Base-by-base conservation (phyloP, 2,329 filamentous ascomycete species). In the Pseudohalonectria lignicola region DNA sequence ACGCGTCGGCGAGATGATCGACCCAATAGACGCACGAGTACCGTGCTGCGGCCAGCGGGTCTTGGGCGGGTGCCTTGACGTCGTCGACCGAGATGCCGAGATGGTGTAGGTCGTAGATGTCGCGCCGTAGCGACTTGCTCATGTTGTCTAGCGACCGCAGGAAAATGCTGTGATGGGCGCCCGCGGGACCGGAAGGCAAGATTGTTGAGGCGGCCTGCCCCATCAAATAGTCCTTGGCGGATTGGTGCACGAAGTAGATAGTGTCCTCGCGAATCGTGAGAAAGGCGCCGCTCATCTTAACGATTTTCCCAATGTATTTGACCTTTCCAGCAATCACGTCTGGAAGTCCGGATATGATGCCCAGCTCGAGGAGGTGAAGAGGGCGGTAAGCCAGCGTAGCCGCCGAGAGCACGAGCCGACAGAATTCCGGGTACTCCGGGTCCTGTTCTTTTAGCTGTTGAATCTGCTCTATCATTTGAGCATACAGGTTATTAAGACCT, bases 221-320 rank as follows among this genome's bases (percentile, higher is more conserved):
- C 5, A 40, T 21, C 2, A 69, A 40, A 43, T 52, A 63, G 15
- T 67, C 63, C 42, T 64, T 63, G 0, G 61, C 64, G 4, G 62
- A 66, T 40, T 63, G 56, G 41, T 67, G 61, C 1, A 67, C 51
- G 42, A 64, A 56, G 32, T 49, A 56, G 6, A 66, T 32, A 1
- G 21, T 42, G 2, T 29, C 40, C 1, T 57, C 36, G 28, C 47
- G 48, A 25, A 61, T 12, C 2, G 51, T 60, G 37, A 67, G 63
- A 6, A 59, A 68, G 15, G 60, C 57, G 41, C 59, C 67, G 4
- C 40, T n/a, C n/a, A n/a, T 13, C 2, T 41, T 25, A 10, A 67
- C 47, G 7, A 63, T 45, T 15, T 2, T 49, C 43, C n/a, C 6
- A 23, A 18, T 13, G n/a, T 16, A 16, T 10, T 32, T 4, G 8